Evolutionary conservation across 2,329 filamentous ascomycete species (phyloP).

Genomic region (Neonectria punicea): DNA sequence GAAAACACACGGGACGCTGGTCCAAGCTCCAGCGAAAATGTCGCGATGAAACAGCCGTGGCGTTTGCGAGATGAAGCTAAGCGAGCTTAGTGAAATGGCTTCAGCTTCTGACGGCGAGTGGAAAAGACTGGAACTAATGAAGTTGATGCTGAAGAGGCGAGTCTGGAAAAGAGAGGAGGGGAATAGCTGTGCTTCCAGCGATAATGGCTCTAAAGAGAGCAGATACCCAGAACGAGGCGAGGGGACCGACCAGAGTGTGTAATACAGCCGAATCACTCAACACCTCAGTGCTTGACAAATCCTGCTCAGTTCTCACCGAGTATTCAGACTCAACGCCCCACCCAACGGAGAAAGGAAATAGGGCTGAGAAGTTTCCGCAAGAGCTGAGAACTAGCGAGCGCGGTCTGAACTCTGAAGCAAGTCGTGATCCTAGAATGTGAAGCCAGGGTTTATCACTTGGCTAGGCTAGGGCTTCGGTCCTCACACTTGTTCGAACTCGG

Average conservation of each 20-base stretch:
- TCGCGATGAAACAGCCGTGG: conserved; percentile 19
- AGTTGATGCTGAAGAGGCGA: neutral
- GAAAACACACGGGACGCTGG: neutral
- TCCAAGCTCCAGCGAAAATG: neutral
- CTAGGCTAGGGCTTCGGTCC: neutral
- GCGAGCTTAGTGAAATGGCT: conserved; percentile 1
- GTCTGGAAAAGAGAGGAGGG: neutral
- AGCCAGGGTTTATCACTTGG: neutral
- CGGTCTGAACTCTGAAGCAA: conserved; percentile 3
- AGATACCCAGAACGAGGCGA: neutral
- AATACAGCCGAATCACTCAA: too few relatives aligned
- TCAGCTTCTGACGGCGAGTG: conserved; percentile 1
- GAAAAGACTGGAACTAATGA: neutral
- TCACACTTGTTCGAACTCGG: neutral
- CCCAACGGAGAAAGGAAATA: conserved; percentile 5
- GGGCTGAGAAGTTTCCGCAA: conserved; percentile 10
- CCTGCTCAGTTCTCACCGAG: neutral
- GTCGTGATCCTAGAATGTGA: neutral
- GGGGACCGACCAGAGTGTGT: too few relatives aligned
- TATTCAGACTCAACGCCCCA: neutral
- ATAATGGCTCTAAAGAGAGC: neutral
- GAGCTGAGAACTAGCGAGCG: neutral
- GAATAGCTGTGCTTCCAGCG: too few relatives aligned
- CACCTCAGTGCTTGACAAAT: too few relatives aligned
- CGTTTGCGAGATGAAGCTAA: conserved; percentile 12